Conservation (phyloP, 2,329 filamentous ascomycete genomes). For the Graphium sp. region DNA sequence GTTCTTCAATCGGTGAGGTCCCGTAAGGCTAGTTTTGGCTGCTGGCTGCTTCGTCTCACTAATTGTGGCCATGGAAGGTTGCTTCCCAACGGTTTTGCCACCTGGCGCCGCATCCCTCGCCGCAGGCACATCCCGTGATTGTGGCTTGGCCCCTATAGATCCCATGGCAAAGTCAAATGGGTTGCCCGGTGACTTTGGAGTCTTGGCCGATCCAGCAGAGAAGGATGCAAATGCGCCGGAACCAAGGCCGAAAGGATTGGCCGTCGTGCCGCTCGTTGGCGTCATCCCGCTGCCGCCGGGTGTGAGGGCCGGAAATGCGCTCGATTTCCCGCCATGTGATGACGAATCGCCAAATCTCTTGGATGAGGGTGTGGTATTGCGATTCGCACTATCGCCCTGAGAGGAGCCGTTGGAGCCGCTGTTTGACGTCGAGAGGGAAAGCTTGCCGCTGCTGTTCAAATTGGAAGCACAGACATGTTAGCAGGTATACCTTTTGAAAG, state of each 20-base stretch:
- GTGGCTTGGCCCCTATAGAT: constrained; percentile 15
- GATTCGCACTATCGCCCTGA: constrained; percentile 38
- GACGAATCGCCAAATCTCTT: constrained; percentile 50
- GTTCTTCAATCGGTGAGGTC: constrained; percentile 51
- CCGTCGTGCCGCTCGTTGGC: constrained; percentile 61
- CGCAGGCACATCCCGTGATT: constrained; percentile 12
- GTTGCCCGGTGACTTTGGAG: constrained; percentile 69
- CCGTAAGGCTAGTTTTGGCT: constrained; percentile 5
- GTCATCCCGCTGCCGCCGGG: constrained; percentile 55
- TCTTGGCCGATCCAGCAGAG: constrained; percentile 64
- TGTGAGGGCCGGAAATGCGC: constrained; percentile 63
- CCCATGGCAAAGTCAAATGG: constrained; percentile 61
- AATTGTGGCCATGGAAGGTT: constrained; percentile 19
- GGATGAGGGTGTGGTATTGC: constrained; percentile 43
- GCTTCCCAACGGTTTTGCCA: constrained; percentile 11
- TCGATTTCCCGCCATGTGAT: constrained; percentile 59
- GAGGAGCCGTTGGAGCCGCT: constrained; percentile 31
- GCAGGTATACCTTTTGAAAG: background rate
- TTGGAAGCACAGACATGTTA: constrained; percentile 8
- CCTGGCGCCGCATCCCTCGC: constrained; percentile 41
- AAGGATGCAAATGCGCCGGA: constrained; percentile 88
- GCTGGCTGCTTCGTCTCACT: constrained; percentile 8
- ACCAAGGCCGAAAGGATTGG: constrained; percentile 85
- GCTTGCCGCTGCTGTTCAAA: constrained; percentile 57
- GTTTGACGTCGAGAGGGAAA: constrained; percentile 68